A percentile compares a stretch with the other conserved stretches of the same genome.
These are phyloP conservation scores for Podaxis sp. DNA, from an alignment of 768 basidiomycete species.

Conservation along the genomic window DNA sequence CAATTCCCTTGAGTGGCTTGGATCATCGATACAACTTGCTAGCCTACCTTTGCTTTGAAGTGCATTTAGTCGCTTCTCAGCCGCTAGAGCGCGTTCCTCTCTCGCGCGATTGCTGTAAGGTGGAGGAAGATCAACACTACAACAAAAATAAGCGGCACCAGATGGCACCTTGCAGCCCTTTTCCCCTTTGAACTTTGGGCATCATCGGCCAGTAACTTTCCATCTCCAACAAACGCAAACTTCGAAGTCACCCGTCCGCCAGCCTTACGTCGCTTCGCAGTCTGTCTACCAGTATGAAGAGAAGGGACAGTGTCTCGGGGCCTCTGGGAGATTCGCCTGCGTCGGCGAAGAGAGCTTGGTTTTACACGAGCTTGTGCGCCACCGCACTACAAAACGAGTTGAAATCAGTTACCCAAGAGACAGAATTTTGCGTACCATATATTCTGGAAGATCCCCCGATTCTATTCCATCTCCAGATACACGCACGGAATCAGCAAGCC, in stretches of 20 bases:
- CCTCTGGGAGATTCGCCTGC: constrained; percentile 22
- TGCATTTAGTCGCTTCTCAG: constrained; percentile 57
- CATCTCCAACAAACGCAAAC: constrained; percentile 58
- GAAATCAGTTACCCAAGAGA: neutral
- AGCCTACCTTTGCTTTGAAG: constrained; percentile 30
- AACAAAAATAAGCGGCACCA: neutral
- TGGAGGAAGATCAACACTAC: neutral
- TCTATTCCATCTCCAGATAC: constrained; percentile 52
- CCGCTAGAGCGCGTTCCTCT: constrained; percentile 77
- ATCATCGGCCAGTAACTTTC: constrained; percentile 48
- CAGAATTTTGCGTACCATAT: constrained; percentile 53
- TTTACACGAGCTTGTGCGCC: constrained; percentile 69
- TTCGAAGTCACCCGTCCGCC: constrained; percentile 67
- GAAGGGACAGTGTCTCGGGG: constrained; percentile 49
- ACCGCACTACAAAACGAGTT: constrained; percentile 54
- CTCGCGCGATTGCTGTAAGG: constrained; percentile 68
- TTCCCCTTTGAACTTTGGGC: constrained; percentile 58
- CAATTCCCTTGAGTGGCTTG: neutral
- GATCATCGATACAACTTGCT: neutral
- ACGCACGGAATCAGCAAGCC: constrained; percentile 63
- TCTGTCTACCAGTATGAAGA: constrained; percentile 58
- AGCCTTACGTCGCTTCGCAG: constrained; percentile 67
- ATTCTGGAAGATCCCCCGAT: constrained; percentile 69
- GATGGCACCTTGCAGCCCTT: constrained; percentile 59
- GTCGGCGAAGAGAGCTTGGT: constrained; percentile 50